Evolutionary conservation across 768 basidiomycete species (phyloP), one percentile per base, ranked within the genome.

Genomic region (Cystoderma amianthinum): DNA sequence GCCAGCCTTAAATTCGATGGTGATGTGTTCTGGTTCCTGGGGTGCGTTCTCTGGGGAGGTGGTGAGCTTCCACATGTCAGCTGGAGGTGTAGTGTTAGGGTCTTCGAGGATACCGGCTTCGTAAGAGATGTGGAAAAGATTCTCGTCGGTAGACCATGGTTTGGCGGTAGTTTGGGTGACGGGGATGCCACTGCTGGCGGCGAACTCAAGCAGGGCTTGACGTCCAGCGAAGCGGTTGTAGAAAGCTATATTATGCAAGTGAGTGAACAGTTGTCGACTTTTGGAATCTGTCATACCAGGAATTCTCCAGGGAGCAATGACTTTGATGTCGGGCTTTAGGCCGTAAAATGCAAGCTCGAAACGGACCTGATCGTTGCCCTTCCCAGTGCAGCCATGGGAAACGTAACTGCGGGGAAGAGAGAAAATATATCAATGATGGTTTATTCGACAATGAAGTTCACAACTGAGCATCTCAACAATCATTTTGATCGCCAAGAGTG

Each of bases 101-200:
- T 98, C 87, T 63, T 99, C 96, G 48, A 99, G 82, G 61, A 99
- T 98, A 34, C 95, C 96, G 9, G 96, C 95, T 64, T 99, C 96
- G 68, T 97, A 99, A 13, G 96, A 98, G 66, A 98, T 99, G 72
- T 99, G 96, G 83, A 95, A 97, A 36, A 99, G 75, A 69, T 98
- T 99, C 69, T 98, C 96, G 61, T 99, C 95, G 4, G 96, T 99
- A 2, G 95, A 97, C 96, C 96, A 99, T 25, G 96, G 95, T 68
- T 98, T 97, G 42, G 94, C 77, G 9, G 87, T 77, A 35, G 96
- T 99, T 68, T 99, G 96, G 48, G 82, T 76, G 45, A 99, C 94
- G 42, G 93, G 93, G 49, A 99, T 95, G 37, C 78, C 63, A 61
- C 91, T 89, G 57, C 88, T 69, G 5, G 82, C 82, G 20, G 96